Evolutionary conservation across 2,329 filamentous ascomycete genomes (phyloP).

Genomic region (Aspergillus vadensis): DNA sequence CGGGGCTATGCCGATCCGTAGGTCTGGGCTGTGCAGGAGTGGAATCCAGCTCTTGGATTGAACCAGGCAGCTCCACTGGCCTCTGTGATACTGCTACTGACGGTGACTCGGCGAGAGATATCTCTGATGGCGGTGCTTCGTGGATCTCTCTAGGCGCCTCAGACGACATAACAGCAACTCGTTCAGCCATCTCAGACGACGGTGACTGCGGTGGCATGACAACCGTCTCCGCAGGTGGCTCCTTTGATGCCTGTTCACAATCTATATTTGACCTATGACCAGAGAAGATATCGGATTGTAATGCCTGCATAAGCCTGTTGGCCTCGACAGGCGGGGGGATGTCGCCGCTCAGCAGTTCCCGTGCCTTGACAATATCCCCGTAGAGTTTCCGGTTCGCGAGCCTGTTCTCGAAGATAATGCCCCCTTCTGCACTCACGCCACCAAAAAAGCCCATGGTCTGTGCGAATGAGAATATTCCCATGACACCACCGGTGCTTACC

Average conservation of each 20-base stretch:
- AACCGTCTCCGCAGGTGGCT: background rate
- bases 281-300: conserved; percentile 65
- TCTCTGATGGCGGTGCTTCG: background rate
- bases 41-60: background rate
- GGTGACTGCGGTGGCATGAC: background rate
- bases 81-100: background rate
- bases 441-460: conserved; percentile 96
- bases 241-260: background rate
- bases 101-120: background rate
- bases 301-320: conserved; percentile 75
- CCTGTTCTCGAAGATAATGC: conserved; percentile 83
- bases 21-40: background rate
- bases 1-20: background rate
- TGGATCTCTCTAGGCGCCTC: background rate
- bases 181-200: background rate
- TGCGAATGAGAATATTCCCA: conserved; percentile 91
- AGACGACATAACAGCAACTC: background rate
- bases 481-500: conserved; percentile 79
- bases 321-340: conserved; percentile 77
- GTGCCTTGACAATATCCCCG: conserved; percentile 75
- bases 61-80: background rate
- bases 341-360: conserved; percentile 74
- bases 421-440: conserved; percentile 86
- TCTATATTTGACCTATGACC: background rate
- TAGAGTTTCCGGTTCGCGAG: conserved; percentile 96